Evolutionary conservation across 2,329 filamentous ascomycete genomes (phyloP).

Genomic region (Neocucurbitaria cava): DNA sequence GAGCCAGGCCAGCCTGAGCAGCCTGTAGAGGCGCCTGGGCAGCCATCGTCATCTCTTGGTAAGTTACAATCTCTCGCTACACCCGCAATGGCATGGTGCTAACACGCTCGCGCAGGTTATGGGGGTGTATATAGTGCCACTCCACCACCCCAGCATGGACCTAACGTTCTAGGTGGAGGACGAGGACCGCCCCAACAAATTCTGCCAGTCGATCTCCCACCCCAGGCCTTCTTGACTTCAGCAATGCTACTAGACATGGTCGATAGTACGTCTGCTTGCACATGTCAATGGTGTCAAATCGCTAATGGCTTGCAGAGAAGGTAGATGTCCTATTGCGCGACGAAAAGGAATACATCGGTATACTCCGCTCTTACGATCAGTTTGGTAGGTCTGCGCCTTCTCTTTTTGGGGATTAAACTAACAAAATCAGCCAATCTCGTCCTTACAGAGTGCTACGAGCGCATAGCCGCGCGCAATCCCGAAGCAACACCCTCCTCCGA

Average conservation of each 20-base stretch:
- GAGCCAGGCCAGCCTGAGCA: slow-evolving; percentile 34
- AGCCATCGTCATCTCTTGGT: slow-evolving; percentile 37
- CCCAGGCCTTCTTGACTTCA: slow-evolving; percentile 98
- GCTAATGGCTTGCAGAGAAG: slow-evolving; percentile 72
- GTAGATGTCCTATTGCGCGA: slow-evolving; percentile 90
- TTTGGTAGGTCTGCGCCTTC: slow-evolving; percentile 70
- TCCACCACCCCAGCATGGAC: slow-evolving; percentile 60
- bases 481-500: slow-evolving; percentile 29
- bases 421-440: slow-evolving; percentile 80
- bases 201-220: slow-evolving; percentile 63
- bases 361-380: slow-evolving; percentile 95
- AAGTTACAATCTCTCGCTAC: slow-evolving; percentile 8
- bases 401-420: slow-evolving; percentile 1
- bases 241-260: slow-evolving; percentile 95
- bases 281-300: slow-evolving; percentile 2
- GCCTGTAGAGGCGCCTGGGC: slow-evolving; percentile 30
- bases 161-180: slow-evolving; percentile 39
- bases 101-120: slow-evolving; percentile 35
- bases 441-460: slow-evolving; percentile 89
- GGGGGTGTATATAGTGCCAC: slow-evolving; percentile 48
- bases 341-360: slow-evolving; percentile 90
- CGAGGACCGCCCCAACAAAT: slow-evolving; percentile 32
- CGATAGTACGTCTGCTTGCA: slow-evolving; percentile 70
- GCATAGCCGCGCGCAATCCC: slow-evolving; percentile 73
- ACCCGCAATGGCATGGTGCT: slow-evolving; percentile 16